Conservation (phyloP, 495 filamentous ascomycete genomes). For the Poronia punctata region DNA sequence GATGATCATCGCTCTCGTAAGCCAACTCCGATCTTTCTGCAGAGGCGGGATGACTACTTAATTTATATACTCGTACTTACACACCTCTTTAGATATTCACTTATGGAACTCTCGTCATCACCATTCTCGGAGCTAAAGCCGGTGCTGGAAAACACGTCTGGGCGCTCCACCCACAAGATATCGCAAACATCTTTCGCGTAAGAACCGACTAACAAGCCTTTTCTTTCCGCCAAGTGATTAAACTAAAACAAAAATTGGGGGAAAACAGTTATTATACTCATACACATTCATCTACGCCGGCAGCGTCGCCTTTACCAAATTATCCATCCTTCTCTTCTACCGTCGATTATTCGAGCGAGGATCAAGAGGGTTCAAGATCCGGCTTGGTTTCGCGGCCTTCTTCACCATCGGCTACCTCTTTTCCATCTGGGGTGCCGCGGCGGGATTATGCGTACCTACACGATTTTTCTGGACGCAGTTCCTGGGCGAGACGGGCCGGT, state of each 20-base stretch:
- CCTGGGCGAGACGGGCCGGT: conserved; percentile 13
- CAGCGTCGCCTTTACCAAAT: conserved; percentile 25
- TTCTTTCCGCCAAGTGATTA: background rate
- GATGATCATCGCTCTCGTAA: conserved; percentile 29
- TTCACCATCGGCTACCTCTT: conserved; percentile 16
- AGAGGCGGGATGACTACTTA: too few relatives aligned
- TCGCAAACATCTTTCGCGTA: conserved; percentile 14
- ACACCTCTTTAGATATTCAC: conserved; percentile 12
- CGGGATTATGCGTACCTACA: conserved; percentile 24
- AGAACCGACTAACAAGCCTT: background rate
- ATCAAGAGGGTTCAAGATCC: conserved; percentile 15
- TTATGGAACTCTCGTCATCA: conserved; percentile 22
- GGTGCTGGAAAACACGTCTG: conserved; percentile 28
- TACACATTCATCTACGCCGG: conserved; percentile 31
- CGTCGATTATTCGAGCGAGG: conserved; percentile 24
- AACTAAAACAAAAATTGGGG: too few relatives aligned
- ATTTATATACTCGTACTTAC: too few relatives aligned
- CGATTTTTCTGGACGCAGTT: conserved; percentile 29
- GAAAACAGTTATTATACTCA: conserved; percentile 28
- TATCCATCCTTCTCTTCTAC: conserved; percentile 34
- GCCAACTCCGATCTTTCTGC: background rate
- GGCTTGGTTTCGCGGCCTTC: conserved; percentile 11
- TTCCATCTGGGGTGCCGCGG: conserved; percentile 19
- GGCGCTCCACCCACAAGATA: conserved; percentile 16
- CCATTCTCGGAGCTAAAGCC: conserved; percentile 15